Conservation (phyloP, 768 basidiomycete genomes). For the Tricholoma terreum region DNA sequence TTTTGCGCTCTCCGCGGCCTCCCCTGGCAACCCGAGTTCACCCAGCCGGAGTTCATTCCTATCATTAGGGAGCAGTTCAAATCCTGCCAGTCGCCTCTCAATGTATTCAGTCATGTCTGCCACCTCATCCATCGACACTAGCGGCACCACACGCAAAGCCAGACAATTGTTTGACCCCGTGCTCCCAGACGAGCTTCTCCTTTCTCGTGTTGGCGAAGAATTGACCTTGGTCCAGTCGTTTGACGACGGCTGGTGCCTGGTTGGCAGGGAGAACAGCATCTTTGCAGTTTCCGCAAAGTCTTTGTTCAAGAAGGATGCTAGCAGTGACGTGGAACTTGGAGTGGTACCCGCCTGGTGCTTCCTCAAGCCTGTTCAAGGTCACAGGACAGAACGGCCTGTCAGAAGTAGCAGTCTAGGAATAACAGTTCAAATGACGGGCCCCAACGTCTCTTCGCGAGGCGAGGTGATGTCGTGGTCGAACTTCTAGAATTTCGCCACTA, state of each 20-base stretch:
- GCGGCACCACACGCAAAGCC: constrained; percentile 48
- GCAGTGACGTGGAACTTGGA: constrained; percentile 58
- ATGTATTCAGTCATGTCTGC: constrained; percentile 37
- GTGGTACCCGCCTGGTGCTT: constrained; percentile 79
- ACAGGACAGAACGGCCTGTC: constrained; percentile 60
- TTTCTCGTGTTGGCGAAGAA: constrained; percentile 52
- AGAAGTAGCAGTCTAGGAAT: constrained; percentile 63
- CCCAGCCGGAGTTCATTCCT: constrained; percentile 10
- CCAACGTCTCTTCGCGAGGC: constrained; percentile 39
- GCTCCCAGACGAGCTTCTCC: constrained; percentile 69
- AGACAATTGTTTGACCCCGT: constrained; percentile 65
- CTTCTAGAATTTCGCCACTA: constrained; percentile 34
- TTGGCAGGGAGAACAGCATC: constrained; percentile 47
- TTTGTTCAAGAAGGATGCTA: constrained; percentile 33
- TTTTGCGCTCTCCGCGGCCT: constrained; percentile 32
- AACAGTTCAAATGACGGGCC: constrained; percentile 49
- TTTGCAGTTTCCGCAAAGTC: constrained; percentile 34
- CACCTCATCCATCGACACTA: constrained; percentile 27
- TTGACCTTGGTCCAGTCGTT: constrained; percentile 63
- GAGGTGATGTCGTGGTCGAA: constrained; percentile 71
- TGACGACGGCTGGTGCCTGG: constrained; percentile 81
- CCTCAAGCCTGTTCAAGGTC: constrained; percentile 56
- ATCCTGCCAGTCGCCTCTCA: constrained; percentile 36
- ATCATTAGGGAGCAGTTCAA: constrained; percentile 25
- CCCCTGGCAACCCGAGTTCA: constrained; percentile 12